Percentiles rank a stretch among this genome's conserved stretches.
Conservation (phyloP, 306 rosid species). For the Inga oerstediana region DNA sequence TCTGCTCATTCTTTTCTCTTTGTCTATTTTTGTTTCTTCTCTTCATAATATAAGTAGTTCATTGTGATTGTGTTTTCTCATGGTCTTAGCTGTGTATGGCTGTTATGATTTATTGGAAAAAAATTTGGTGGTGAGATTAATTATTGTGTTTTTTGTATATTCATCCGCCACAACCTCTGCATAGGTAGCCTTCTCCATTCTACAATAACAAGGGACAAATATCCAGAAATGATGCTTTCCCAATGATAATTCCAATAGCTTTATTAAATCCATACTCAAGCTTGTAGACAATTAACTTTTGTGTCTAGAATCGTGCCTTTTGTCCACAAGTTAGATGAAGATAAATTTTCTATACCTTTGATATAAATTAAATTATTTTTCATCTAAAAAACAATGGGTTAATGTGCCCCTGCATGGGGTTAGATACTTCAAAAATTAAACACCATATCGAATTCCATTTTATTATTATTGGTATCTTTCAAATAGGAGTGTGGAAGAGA, state of each 20-base stretch:
- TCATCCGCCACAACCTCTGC: conserved; percentile 54
- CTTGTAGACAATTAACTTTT: conserved; percentile 72
- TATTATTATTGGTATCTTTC: background rate
- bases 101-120: background rate
- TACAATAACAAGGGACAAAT: conserved; percentile 69
- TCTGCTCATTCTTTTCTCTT: background rate
- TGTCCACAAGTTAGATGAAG: background rate
- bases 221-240: conserved; percentile 77
- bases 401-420: conserved; percentile 20
- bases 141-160: background rate
- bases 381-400: conserved; percentile 20
- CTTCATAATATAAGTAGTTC: background rate
- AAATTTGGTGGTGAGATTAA: background rate
- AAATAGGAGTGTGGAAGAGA: background rate
- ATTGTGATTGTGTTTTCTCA: background rate
- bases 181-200: conserved; percentile 69
- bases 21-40: background rate
- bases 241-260: conserved; percentile 73
- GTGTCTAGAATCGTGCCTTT: conserved; percentile 9
- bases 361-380: conserved; percentile 1
- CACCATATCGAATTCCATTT: background rate
- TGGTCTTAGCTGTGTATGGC: background rate
- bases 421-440: conserved; percentile 22
- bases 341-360: conserved; percentile 15
- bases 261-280: conserved; percentile 77